Evolutionary conservation across 768 basidiomycete genomes (phyloP), one percentile per base, ranked within the genome.

Genomic region (Gloeostereum incarnatum): DNA sequence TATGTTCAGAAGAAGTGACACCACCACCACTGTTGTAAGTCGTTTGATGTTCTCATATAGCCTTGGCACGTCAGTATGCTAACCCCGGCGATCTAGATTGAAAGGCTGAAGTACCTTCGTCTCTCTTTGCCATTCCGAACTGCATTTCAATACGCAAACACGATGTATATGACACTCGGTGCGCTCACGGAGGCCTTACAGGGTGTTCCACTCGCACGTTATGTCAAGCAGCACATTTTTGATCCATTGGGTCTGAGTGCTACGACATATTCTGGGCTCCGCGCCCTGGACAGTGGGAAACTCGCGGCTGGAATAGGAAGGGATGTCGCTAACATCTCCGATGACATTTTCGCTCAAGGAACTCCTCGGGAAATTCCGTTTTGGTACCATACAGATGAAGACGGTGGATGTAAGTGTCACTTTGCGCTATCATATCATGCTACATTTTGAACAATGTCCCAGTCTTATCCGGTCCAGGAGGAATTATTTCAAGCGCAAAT

Each of bases 221-320:
- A 56, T 47, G 58, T 59, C 30, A 51, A 55, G 30, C 43, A 58
- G 18, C 47, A 56, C 27, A 57, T 61, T n/a, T 49, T 61, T 6
- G 50, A 49, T 4, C 50, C 51, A 10, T 49, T 61, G 0, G 53
- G 54, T 1, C 39, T 61, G 44, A 45, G 36, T 1, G 48, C 50
- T 8, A 55, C 58, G 4, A 61, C 58, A 2, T 61, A 55, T 26
- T 58, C 56, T 3, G 55, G 48, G 26, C 43, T 47, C 4, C 38
- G 39, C 5, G 59, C 59, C 1, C 51, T 52, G 23, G 40, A 47
- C n/a, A 47, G 38, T 7, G 53, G 54, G 1, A 45, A 49, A 6
- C 44, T 61, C 16, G 58, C 55, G 1, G 54, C 57, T 29, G 50
- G 54, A 6, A 53, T 55, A 36, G 46, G 41, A 1, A 41, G 49